Conservation (phyloP, 768 basidiomycete genomes). For the Termitomyces titanicus region DNA sequence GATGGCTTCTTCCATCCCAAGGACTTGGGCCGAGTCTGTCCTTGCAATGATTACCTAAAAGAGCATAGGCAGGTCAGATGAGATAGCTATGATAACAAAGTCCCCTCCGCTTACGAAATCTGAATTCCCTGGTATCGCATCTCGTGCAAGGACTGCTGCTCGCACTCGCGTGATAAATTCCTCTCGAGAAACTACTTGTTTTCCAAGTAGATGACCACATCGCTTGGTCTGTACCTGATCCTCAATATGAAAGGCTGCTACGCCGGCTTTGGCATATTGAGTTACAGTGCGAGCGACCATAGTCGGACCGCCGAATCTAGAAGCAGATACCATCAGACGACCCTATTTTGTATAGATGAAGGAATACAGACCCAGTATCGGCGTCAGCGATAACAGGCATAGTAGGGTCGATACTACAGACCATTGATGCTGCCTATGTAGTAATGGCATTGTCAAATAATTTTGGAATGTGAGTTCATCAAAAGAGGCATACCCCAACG, state of each 20-base stretch:
- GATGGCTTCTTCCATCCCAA: slow-evolving; percentile 77
- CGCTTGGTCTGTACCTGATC: slow-evolving; percentile 83
- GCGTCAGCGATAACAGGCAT: slow-evolving; percentile 77
- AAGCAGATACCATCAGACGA: neutral
- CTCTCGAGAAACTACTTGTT: slow-evolving; percentile 78
- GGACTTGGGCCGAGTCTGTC: slow-evolving; percentile 74
- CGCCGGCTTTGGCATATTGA: slow-evolving; percentile 66
- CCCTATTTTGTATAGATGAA: neutral
- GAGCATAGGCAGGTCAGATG: neutral
- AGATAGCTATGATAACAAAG: neutral
- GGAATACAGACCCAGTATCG: slow-evolving; percentile 58
- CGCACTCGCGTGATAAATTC: slow-evolving; percentile 73
- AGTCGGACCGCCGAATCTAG: slow-evolving; percentile 64
- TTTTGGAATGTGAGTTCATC: neutral
- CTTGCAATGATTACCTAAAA: slow-evolving; percentile 65
- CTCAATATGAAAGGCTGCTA: slow-evolving; percentile 76
- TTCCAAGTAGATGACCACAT: slow-evolving; percentile 77
- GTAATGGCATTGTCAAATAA: neutral
- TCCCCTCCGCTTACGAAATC: slow-evolving; percentile 53
- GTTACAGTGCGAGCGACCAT: slow-evolving; percentile 74
- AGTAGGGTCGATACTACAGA: slow-evolving; percentile 59
- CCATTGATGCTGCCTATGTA: slow-evolving; percentile 72
- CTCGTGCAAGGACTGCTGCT: slow-evolving; percentile 74
- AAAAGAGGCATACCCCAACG: slow-evolving; percentile 41
- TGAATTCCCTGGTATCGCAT: slow-evolving; percentile 69